phyloP scores from a whole-genome alignment of 768 basidiomycete species.

The Hortiboletus flavorubellus region DNA sequence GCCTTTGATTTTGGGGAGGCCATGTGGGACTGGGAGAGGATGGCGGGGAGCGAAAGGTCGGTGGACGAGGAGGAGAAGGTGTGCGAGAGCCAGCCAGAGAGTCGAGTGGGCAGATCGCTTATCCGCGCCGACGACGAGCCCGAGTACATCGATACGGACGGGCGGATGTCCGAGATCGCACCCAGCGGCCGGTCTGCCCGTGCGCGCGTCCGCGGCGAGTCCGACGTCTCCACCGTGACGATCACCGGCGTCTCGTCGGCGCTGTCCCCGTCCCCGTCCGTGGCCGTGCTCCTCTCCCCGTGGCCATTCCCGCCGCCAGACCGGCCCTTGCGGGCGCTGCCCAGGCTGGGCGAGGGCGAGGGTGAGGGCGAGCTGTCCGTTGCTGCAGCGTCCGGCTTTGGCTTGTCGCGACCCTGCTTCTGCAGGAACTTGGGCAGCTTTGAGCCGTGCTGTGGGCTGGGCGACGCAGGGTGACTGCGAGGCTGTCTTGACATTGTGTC shows the following conservation, averaged over 20 bases:
- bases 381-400: slow-evolving; percentile 45
- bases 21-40: slow-evolving; percentile 50
- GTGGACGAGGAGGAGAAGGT: slow-evolving; percentile 70
- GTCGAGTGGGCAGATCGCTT: slow-evolving; percentile 67
- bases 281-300: slow-evolving; percentile 19
- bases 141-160: slow-evolving; percentile 45
- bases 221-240: slow-evolving; percentile 48
- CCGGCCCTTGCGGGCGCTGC: slow-evolving; percentile 32
- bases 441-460: slow-evolving; percentile 41
- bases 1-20: slow-evolving; percentile 43
- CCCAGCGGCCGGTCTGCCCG: slow-evolving; percentile 56
- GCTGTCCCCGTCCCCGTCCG: slow-evolving; percentile 28
- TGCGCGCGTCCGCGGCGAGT: slow-evolving; percentile 51
- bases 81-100: slow-evolving; percentile 80
- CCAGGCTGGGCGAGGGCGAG: slow-evolving; percentile 36
- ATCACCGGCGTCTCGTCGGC: slow-evolving; percentile 61
- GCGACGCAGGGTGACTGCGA: slow-evolving; percentile 43
- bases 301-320: background rate
- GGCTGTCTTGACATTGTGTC: slow-evolving; percentile 45
- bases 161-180: slow-evolving; percentile 41
- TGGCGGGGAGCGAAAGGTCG: slow-evolving; percentile 63
- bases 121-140: slow-evolving; percentile 45
- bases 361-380: slow-evolving; percentile 38
- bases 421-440: slow-evolving; percentile 70
- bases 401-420: slow-evolving; percentile 59